phyloP scores from a whole-genome alignment of 192 early-diverging fungal genomes.

The Coemansia sp. region DNA sequence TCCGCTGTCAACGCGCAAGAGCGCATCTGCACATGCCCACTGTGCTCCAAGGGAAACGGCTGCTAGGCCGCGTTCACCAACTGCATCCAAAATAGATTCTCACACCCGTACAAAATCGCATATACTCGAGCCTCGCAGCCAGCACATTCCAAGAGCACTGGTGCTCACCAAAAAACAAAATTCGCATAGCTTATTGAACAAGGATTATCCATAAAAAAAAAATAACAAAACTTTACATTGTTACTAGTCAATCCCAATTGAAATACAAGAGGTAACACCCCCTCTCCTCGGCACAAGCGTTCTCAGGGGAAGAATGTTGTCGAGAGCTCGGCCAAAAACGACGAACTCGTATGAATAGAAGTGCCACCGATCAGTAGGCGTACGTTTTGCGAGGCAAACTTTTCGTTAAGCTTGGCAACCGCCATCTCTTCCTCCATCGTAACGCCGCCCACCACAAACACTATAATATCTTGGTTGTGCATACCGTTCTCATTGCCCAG shows the following conservation, averaged over 20 bases:
- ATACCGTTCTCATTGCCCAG: conserved; percentile 39
- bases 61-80: neutral
- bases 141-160: neutral
- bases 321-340: conserved; percentile 51
- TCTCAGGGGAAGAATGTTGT: conserved; percentile 45
- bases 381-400: conserved; percentile 65
- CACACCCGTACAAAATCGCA: neutral
- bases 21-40: neutral
- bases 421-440: conserved; percentile 93
- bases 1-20: neutral
- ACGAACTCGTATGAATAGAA: conserved; percentile 76
- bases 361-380: conserved; percentile 92
- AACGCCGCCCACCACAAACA: conserved; percentile 95
- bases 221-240: neutral
- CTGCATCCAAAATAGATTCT: neutral
- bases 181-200: neutral
- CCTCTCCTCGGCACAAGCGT: too few relatives aligned
- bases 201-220: neutral
- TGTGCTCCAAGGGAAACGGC: neutral
- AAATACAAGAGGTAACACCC: neutral
- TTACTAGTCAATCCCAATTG: neutral
- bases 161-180: neutral
- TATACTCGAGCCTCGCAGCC: neutral
- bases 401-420: conserved; percentile 81
- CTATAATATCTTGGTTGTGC: conserved; percentile 91